Base-by-base conservation (phyloP, 1,284 basidiomycete genomes). In the Ganoderma resinaceum region DNA sequence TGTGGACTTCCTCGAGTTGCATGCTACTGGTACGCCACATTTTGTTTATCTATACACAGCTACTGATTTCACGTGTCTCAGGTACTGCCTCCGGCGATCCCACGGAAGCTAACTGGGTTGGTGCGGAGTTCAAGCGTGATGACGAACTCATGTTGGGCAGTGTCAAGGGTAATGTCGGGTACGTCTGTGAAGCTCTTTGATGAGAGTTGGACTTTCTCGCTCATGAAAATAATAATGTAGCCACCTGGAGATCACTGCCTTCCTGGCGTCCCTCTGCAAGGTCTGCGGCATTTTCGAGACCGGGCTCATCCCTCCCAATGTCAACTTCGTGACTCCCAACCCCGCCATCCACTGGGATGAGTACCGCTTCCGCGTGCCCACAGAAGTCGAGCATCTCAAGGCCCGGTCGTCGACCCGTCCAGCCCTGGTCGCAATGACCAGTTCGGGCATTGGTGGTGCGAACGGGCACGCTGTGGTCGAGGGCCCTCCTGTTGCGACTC, bases 11-110 rank as follows among this genome's bases (percentile, higher is more conserved):
- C 75, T 86, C 0, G 86, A 87, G 72, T 62, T 66, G 37, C 40
- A 40, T 55, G 55, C 61, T 66, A 55, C 38, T 26, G 33, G n/a
- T 61, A 67, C 29, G 53, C 12, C n/a, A 52, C 26, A 26, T 26
- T 52, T 29, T 20, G 14, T n/a, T n/a, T n/a, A n/a, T n/a, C n/a
- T n/a, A n/a, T n/a, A n/a, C n/a, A n/a, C n/a, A n/a, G n/a, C n/a
- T n/a, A n/a, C n/a, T n/a, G n/a, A n/a, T n/a, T 35, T 20, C 43
- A n/a, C 43, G 37, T 8, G 20, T 46, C 33, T 20, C 43, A 81
- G 82, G 83, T 1, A 86, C 86, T 2, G 80, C 82, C n/a, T 76
- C 76, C 16, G 86, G 86, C 0, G 86, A 88, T 72, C 86, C 84
- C 0, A 82, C 80, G 0, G 86, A 87, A 73, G 82, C 82, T 3